phyloP scores from a whole-genome alignment of 2,329 filamentous ascomycete genomes.

The Hymenoscyphus occultus region DNA sequence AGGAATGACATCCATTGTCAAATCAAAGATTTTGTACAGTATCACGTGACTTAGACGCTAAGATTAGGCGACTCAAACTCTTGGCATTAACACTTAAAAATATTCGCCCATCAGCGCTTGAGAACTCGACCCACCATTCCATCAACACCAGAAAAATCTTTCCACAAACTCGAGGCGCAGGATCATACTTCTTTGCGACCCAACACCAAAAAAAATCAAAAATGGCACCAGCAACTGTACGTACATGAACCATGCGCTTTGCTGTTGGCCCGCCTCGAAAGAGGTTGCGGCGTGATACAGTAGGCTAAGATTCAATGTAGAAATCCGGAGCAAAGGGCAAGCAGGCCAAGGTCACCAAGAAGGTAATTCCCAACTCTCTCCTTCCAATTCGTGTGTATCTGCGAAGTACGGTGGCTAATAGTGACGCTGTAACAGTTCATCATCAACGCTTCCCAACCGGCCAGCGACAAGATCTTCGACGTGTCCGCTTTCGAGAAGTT shows the following conservation, averaged over 20 bases:
- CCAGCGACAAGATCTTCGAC: constrained; percentile 99
- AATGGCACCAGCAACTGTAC: constrained; percentile 90
- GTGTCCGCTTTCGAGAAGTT: constrained; percentile 99
- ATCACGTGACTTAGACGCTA: background rate
- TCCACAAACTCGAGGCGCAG: constrained; percentile 39
- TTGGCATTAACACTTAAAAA: constrained; percentile 27
- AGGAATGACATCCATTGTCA: too few species aligned
- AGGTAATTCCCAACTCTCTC: constrained; percentile 27
- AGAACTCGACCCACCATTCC: constrained; percentile 12
- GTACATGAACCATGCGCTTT: constrained; percentile 84
- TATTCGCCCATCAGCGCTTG: background rate
- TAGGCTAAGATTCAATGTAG: constrained; percentile 79
- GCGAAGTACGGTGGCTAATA: constrained; percentile 5
- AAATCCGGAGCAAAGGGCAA: constrained; percentile 62
- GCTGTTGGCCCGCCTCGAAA: constrained; percentile 70
- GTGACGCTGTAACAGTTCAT: constrained; percentile 64
- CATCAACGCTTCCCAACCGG: constrained; percentile 98
- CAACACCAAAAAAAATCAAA: constrained; percentile 39
- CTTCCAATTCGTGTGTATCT: constrained; percentile 2
- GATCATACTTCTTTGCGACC: constrained; percentile 69
- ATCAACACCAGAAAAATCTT: background rate
- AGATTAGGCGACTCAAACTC: constrained; percentile 21
- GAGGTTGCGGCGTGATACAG: constrained; percentile 67
- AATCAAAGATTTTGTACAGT: background rate
- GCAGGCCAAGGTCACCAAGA: constrained; percentile 66